Conservation (phyloP, 2,329 filamentous ascomycete genomes). For the Paecilomyces sp. region DNA sequence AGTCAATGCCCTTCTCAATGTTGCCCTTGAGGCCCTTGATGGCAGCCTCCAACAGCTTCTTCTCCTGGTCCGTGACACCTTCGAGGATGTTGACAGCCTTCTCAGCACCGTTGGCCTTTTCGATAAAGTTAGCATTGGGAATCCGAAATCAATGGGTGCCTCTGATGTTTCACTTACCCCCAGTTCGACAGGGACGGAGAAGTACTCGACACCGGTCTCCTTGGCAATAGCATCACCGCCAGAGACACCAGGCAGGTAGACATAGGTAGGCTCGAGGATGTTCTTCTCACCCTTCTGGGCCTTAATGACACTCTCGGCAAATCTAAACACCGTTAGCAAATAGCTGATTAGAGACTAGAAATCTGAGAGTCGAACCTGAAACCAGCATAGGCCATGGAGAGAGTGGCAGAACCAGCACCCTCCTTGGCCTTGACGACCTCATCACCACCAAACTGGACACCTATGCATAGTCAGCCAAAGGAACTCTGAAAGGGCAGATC, state of each 20-base stretch:
- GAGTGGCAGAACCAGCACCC: slow-evolving; percentile 78
- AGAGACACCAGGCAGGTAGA: slow-evolving; percentile 85
- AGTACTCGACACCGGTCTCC: slow-evolving; percentile 81
- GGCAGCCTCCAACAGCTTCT: slow-evolving; percentile 71
- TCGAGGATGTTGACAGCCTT: slow-evolving; percentile 76
- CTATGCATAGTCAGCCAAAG: slow-evolving; percentile 26
- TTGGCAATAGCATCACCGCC: slow-evolving; percentile 82
- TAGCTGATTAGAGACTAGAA: slow-evolving; percentile 6
- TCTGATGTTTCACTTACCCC: slow-evolving; percentile 58
- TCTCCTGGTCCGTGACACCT: slow-evolving; percentile 76
- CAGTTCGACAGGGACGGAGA: slow-evolving; percentile 92
- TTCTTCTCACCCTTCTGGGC: slow-evolving; percentile 84
- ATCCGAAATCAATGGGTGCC: slow-evolving; percentile 1
- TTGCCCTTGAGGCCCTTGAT: slow-evolving; percentile 80
- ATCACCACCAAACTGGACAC: slow-evolving; percentile 94
- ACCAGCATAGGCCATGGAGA: slow-evolving; percentile 93
- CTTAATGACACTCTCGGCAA: slow-evolving; percentile 89
- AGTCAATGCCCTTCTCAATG: slow-evolving; percentile 88
- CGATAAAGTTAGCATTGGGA: slow-evolving; percentile 19
- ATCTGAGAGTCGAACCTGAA: slow-evolving; percentile 58
- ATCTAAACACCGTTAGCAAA: slow-evolving; percentile 46
- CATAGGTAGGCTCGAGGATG: slow-evolving; percentile 88
- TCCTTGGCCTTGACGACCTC: slow-evolving; percentile 95
- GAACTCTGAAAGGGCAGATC: background rate
- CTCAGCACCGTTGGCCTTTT: slow-evolving; percentile 72